phyloP scores from a whole-genome alignment of 2,329 filamentous ascomycete species.

The Aspergillus tubingensis region DNA sequence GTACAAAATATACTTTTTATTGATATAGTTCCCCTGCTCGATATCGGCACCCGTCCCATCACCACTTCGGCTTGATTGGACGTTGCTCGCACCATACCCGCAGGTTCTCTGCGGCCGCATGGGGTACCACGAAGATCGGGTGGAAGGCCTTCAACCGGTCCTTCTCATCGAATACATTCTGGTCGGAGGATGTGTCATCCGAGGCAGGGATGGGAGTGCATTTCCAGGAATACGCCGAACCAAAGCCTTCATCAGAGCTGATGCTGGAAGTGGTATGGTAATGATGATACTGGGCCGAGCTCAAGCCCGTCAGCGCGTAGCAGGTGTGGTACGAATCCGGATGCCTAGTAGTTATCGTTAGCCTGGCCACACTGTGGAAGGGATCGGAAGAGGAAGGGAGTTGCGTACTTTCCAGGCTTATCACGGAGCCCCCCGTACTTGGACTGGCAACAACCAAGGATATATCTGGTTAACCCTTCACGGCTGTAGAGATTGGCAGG shows the following conservation, averaged over 20 bases:
- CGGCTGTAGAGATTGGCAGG: slow-evolving; percentile 66
- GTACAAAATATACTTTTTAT: slow-evolving; percentile 2
- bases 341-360: slow-evolving; percentile 51
- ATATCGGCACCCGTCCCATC: not conserved
- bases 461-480: slow-evolving; percentile 84
- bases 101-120: slow-evolving; percentile 65
- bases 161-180: slow-evolving; percentile 67
- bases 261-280: slow-evolving; percentile 44
- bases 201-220: slow-evolving; percentile 44
- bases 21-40: not conserved
- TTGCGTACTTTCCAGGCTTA: slow-evolving; percentile 82
- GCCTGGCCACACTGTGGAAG: not conserved
- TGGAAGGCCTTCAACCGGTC: slow-evolving; percentile 73
- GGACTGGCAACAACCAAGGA: slow-evolving; percentile 81
- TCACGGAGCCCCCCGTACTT: slow-evolving; percentile 83
- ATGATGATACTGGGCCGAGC: slow-evolving; percentile 71
- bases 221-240: slow-evolving; percentile 43
- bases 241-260: slow-evolving; percentile 33
- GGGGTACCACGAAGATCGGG: slow-evolving; percentile 82
- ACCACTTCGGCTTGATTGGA: slow-evolving; percentile 20
- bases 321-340: slow-evolving; percentile 91
- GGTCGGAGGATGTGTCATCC: slow-evolving; percentile 52
- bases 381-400: not conserved
- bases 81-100: slow-evolving; percentile 62
- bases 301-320: slow-evolving; percentile 85